Conservation (phyloP, 805 yeast genomes). For the Grigorovia transvaalensis region DNA sequence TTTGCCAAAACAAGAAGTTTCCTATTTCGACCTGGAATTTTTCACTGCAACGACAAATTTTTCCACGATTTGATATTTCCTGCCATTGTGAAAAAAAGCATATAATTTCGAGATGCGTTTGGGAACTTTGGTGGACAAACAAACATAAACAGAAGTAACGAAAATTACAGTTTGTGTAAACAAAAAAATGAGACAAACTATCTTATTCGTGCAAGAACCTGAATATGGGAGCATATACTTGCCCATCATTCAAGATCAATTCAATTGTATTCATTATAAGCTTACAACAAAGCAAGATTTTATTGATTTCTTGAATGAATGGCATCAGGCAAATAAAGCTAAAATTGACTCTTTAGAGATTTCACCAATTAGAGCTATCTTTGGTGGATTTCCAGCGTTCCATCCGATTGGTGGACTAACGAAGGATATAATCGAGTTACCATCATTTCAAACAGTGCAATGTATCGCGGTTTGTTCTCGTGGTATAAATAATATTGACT, state of each 20-base stretch:
- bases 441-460: conserved; percentile 31
- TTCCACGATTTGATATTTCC: too few species aligned
- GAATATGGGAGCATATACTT: background rate
- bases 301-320: conserved; percentile 9
- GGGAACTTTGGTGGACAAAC: too few species aligned
- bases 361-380: conserved; percentile 35
- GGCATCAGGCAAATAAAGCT: background rate
- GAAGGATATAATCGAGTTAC: conserved; percentile 31
- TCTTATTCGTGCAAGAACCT: conserved; percentile 14
- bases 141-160: background rate
- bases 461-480: conserved; percentile 46
- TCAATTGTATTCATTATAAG: conserved; percentile 8
- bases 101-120: too few species aligned
- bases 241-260: conserved; percentile 1
- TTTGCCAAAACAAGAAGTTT: background rate
- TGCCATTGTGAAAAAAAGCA: too few species aligned
- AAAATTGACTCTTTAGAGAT: background rate
- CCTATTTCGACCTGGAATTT: too few species aligned
- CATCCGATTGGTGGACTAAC: conserved; percentile 41
- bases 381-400: conserved; percentile 53
- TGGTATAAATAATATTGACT: conserved; percentile 45
- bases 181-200: conserved; percentile 6
- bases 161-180: too few species aligned
- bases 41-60: too few species aligned
- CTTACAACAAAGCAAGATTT: conserved; percentile 11